Evolutionary conservation across 2,329 filamentous ascomycete species (phyloP).

Genomic region (Fusarium newnesense): DNA sequence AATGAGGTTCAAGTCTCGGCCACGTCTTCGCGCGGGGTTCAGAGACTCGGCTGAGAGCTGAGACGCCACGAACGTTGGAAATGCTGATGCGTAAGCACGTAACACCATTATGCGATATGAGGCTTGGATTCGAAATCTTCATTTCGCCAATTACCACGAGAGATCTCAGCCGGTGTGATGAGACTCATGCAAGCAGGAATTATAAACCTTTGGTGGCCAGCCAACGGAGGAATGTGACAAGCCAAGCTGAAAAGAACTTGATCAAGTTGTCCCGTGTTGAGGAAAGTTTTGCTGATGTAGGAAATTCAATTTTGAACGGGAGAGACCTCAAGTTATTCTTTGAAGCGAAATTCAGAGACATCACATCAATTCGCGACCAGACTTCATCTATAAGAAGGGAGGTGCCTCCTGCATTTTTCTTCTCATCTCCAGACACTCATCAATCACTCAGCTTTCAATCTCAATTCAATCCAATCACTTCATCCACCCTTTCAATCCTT

Average conservation of each 20-base stretch:
- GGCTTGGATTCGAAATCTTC: not conserved
- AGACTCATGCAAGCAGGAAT: not conserved
- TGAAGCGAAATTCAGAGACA: accelerated
- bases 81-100: not conserved
- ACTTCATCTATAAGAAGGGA: not conserved
- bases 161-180: not conserved
- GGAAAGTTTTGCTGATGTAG: not conserved
- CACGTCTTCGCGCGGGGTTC: not conserved
- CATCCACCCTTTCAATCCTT: not conserved
- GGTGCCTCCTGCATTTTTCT: not conserved
- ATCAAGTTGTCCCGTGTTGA: not conserved
- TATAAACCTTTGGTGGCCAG: not conserved
- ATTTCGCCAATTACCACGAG: not conserved
- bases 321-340: not conserved
- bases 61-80: not conserved
- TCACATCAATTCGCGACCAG: not conserved
- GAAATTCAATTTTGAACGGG: not conserved
- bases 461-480: accelerated
- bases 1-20: not conserved
- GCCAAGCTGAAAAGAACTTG: not conserved
- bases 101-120: not conserved
- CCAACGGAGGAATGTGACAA: not conserved
- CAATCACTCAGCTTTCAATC: not conserved
- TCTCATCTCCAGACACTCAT: not conserved
- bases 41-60: not conserved